Evolutionary conservation across 257 asterid genomes (phyloP), one percentile per base, ranked within the genome.

Genomic region (Plantago elongata): DNA sequence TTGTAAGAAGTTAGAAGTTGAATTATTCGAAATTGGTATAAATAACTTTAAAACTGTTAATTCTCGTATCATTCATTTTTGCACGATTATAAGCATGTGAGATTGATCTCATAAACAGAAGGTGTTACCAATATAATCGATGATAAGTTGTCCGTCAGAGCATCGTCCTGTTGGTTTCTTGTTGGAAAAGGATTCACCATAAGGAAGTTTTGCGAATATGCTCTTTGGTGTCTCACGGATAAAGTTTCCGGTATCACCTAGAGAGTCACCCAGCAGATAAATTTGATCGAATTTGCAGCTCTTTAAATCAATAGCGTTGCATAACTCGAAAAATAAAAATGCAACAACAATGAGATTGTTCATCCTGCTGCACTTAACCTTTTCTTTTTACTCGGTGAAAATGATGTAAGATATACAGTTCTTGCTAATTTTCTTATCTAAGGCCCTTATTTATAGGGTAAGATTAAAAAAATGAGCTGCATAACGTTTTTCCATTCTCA

Each of bases 211-310:
- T 11, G 66, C 59, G 47, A 14, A 73, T 9, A 64, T 67, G 10
- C 67, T 62, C 1, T 10, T n/a, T 7, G 50, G 17, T 52, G 51
- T 59, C 51, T 68, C 78, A 3, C 38, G 51, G 2, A 57, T 71
- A n/a, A 57, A 51, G 30, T 77, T 72, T 13, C 76, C 79, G 0
- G 78, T 77, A 48, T 77, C 78, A 0, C 75, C 62, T 11, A 62
- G 46, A 2, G 78, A 68, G 17, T 76, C 77, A 13, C 77, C 75
- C 5, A 73, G 13, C 16, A 73, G 69, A 50, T 69, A 72, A 17
- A 77, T 16, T 50, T 58, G 63, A 7, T 70, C 63, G 2, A 74
- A 43, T 0, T 61, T 17, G 56, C 77, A 71, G 48, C 48, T 75
- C 42, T 11, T 60, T 62, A 63, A 37, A 15, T 67, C 72, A 34